These are phyloP conservation scores for Claviceps purpurea DNA, from an alignment of 2,329 filamentous ascomycete species.

Conservation along the genomic window DNA sequence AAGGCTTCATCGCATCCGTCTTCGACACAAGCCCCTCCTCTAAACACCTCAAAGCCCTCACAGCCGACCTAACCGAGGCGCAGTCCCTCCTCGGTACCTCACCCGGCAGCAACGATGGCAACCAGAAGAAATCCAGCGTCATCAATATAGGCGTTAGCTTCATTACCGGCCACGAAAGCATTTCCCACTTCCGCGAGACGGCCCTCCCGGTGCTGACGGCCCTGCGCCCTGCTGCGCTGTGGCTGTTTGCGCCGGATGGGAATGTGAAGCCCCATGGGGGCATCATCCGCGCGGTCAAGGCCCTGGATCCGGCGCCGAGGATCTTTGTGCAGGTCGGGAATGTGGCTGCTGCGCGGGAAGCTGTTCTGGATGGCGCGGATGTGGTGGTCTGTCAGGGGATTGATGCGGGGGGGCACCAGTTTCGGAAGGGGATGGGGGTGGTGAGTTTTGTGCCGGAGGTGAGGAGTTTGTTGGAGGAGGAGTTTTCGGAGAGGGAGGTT, in stretches of 20 bases:
- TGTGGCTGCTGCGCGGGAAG: constrained; percentile 38
- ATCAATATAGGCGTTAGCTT: constrained; percentile 45
- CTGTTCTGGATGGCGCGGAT: constrained; percentile 35
- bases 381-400: constrained; percentile 49
- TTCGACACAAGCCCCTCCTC: constrained; percentile 18
- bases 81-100: constrained; percentile 13
- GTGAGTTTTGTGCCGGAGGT: constrained; percentile 46
- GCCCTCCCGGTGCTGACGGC: constrained; percentile 35
- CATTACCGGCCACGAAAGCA: constrained; percentile 37
- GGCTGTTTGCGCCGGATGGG: constrained; percentile 50
- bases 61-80: constrained; percentile 18
- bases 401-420: constrained; percentile 53
- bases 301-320: constrained; percentile 21
- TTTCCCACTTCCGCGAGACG: constrained; percentile 26
- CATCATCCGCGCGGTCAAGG: constrained; percentile 23
- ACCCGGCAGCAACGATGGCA: constrained; percentile 1
- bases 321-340: constrained; percentile 51
- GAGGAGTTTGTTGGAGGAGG: constrained; percentile 27
- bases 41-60: constrained; percentile 18
- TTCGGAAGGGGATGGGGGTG: constrained; percentile 37
- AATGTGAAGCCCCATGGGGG: constrained; percentile 23
- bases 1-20: constrained; percentile 20
- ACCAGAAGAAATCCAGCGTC: constrained; percentile 17
- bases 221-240: constrained; percentile 45
- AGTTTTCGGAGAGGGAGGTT: constrained; percentile 21